Base-by-base conservation (phyloP, 768 basidiomycete species). In the Kwoniella mangroviensis region DNA sequence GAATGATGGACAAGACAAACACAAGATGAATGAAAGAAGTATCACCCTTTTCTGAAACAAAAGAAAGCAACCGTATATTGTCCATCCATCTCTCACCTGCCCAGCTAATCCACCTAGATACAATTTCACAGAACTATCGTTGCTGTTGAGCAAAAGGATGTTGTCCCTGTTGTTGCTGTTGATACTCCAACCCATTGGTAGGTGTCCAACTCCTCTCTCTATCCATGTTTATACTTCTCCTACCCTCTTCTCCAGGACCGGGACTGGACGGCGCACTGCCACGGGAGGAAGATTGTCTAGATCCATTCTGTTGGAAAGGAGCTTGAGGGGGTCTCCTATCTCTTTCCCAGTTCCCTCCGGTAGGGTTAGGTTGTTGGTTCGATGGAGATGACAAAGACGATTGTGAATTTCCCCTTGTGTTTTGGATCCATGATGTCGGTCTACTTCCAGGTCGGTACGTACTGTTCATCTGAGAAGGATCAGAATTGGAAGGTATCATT, bases 181-280 rank as follows among this genome's bases (percentile, higher is more conserved):
- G 11, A 42, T 45, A 21, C 10, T 53, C 34, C 34, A 34, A 34
- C 4, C 34, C 61, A 68, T 54, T 51, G 2, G 60, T 63, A 9
- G 78, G 75, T 45, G 78, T 77, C 77, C 79, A 73, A 51, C 64
- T 69, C 55, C 77, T 49, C 49, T 79, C 79, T 34, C 75, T 67
- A 49, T 80, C 79, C 66, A 78, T 67, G 26, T 72, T 58, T 22
- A 78, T 58, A 49, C 61, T 65, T 24, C 72, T 45, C 40, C 75
- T 69, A n/a, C 62, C 75, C 19, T 63, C 40, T 12, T 78, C 70
- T 4, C 73, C 75, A 24, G 73, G 73, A 42, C 79, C 79, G 19
- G 78, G 78, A 41, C 71, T 73, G 52, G 57, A 63, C 10, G 78
- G 78, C 10, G 75, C 78, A 19, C 66, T 69, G 0, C 78, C 78